Percentiles rank a stretch among this genome's conserved stretches.
These are phyloP conservation scores for Ophiorrhiza pumila DNA, from an alignment of 257 asterid species.

Conservation along the genomic window DNA sequence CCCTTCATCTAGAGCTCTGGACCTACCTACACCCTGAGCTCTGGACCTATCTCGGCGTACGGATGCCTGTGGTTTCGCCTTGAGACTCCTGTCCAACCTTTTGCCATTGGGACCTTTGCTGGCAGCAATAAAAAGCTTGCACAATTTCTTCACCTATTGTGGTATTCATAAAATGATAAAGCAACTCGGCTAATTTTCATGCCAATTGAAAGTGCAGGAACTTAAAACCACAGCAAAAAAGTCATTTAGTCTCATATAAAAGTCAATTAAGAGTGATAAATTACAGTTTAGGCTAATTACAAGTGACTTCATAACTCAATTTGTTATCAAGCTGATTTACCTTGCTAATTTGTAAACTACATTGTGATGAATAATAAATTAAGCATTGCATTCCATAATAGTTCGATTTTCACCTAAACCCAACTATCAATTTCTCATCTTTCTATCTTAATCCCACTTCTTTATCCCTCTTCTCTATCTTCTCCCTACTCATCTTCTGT, in stretches of 20 bases:
- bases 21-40: neutral
- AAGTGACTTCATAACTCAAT: neutral
- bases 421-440: neutral
- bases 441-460: neutral
- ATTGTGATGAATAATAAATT: neutral
- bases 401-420: neutral
- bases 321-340: neutral
- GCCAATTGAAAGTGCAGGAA: neutral
- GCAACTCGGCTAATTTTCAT: neutral
- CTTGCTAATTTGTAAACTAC: neutral
- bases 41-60: constrained; percentile 25
- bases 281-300: neutral
- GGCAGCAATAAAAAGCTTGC: constrained; percentile 51
- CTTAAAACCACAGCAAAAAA: neutral
- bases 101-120: constrained; percentile 32
- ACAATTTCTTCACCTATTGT: constrained; percentile 64
- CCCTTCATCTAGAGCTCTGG: constrained; percentile 23
- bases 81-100: constrained; percentile 24
- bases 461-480: neutral
- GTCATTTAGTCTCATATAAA: neutral
- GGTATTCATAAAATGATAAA: constrained; percentile 16
- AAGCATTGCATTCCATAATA: neutral
- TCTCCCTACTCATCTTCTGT: neutral
- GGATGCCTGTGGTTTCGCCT: constrained; percentile 28
- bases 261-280: neutral